These are phyloP conservation scores for Didymella lethalis DNA, from an alignment of 2,329 filamentous ascomycete genomes.

Conservation along the genomic window DNA sequence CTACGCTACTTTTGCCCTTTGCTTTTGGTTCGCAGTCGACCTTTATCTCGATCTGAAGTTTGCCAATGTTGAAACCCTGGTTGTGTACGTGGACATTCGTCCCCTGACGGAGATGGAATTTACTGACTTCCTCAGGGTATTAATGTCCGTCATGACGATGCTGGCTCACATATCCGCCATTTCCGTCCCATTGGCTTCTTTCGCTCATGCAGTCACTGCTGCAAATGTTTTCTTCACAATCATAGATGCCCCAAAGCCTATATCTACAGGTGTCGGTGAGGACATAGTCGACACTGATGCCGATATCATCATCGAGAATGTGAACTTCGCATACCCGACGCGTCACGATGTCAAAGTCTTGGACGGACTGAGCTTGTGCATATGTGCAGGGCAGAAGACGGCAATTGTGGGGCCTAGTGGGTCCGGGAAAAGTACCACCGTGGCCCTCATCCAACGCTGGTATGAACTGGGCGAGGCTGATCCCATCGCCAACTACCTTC, in stretches of 20 bases:
- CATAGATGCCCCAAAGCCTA: constrained; percentile 36
- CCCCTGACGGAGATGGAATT: not conserved
- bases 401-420: constrained; percentile 92
- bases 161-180: constrained; percentile 28
- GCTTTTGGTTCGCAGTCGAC: constrained; percentile 39
- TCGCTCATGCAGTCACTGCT: constrained; percentile 27
- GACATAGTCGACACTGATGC: constrained; percentile 21
- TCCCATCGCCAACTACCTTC: constrained; percentile 27
- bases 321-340: constrained; percentile 38
- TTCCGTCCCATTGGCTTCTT: constrained; percentile 31
- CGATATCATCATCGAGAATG: constrained; percentile 33
- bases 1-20: constrained; percentile 37
- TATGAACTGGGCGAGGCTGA: constrained; percentile 65
- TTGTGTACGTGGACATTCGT: constrained; percentile 25
- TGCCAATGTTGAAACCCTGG: constrained; percentile 26
- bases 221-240: constrained; percentile 34
- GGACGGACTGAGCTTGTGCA: constrained; percentile 75
- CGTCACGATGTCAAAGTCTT: constrained; percentile 86
- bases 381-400: constrained; percentile 90
- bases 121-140: constrained; percentile 26
- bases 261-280: constrained; percentile 20
- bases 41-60: constrained; percentile 28
- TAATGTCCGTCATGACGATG: constrained; percentile 38
- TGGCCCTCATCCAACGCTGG: constrained; percentile 88
- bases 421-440: constrained; percentile 90